Evolutionary conservation across 2,329 filamentous ascomycete genomes (phyloP).

Genomic region (Pseudogymnoascus sp.): DNA sequence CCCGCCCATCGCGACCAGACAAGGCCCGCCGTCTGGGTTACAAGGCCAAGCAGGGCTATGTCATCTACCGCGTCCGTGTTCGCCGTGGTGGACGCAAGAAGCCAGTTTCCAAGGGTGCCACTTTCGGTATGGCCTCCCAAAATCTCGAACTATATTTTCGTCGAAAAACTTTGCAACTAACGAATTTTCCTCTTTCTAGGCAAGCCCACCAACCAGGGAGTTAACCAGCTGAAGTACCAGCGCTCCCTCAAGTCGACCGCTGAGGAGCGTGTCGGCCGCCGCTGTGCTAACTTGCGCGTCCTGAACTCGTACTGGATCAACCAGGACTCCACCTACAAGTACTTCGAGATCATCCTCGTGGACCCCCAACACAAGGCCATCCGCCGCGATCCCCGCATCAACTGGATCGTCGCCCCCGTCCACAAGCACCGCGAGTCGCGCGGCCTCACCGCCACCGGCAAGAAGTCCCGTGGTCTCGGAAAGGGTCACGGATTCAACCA

Average conservation of each 20-base stretch:
- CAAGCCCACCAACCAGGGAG: constrained; percentile 99
- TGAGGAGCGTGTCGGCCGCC: constrained; percentile 99
- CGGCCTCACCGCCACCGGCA: constrained; percentile 96
- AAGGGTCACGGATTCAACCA: constrained; percentile 99
- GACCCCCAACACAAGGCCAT: constrained; percentile 99
- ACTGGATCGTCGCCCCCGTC: constrained; percentile 99
- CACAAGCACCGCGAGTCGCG: constrained; percentile 99
- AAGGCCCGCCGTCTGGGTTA: constrained; percentile 99
- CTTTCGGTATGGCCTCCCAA: constrained; percentile 67
- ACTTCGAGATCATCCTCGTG: constrained; percentile 99
- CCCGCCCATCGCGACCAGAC: constrained; percentile 95
- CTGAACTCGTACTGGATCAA: constrained; percentile 99
- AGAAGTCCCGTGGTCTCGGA: constrained; percentile 99
- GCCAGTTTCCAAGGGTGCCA: constrained; percentile 94
- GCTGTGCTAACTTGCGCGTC: constrained; percentile 97
- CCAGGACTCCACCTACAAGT: constrained; percentile 99
- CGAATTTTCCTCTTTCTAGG: constrained; percentile 45
- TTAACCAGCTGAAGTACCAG: constrained; percentile 99
- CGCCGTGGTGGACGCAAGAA: constrained; percentile 98
- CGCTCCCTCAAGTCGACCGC: constrained; percentile 94
- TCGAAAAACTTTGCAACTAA: constrained; percentile 17
- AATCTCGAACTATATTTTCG: not conserved
- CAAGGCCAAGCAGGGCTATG: constrained; percentile 99
- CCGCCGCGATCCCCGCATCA: constrained; percentile 96
- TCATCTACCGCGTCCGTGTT: constrained; percentile 98